phyloP scores from a whole-genome alignment of 352 stramenopile species.

The Phytophthora sansomeana region DNA sequence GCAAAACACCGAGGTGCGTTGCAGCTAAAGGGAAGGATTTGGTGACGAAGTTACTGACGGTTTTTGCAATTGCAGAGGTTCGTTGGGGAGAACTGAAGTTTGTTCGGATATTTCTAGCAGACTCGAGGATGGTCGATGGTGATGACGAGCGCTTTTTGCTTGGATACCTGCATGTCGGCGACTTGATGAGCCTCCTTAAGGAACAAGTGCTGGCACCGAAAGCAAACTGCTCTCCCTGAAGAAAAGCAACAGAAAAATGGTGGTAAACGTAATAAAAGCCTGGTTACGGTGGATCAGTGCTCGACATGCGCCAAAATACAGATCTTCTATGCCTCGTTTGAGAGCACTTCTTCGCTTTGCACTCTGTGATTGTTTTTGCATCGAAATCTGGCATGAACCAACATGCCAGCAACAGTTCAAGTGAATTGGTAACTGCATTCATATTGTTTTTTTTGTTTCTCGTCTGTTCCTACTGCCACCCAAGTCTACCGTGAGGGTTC shows the following conservation, averaged over 20 bases:
- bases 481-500: conserved; percentile 13
- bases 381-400: not conserved
- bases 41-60: not conserved
- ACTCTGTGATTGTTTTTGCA: too few relatives aligned
- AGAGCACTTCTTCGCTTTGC: too few relatives aligned
- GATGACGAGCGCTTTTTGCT: conserved; percentile 21
- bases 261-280: conserved; percentile 28
- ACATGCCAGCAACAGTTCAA: not conserved
- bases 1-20: conserved; percentile 77
- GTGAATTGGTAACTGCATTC: conserved; percentile 2
- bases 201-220: conserved; percentile 21
- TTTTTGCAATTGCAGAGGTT: conserved; percentile 51
- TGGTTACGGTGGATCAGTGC: not conserved
- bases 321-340: conserved; percentile 3
- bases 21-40: not conserved
- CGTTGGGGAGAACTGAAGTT: conserved; percentile 66
- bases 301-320: conserved; percentile 22
- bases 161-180: conserved; percentile 6
- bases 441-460: conserved; percentile 10
- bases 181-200: conserved; percentile 24
- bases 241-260: conserved; percentile 26
- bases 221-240: conserved; percentile 8
- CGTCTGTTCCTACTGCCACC: conserved; percentile 13
- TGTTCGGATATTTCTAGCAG: conserved; percentile 18
- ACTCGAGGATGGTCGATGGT: conserved; percentile 3